Percentiles rank a stretch among this genome's conserved stretches.
phyloP scores from a whole-genome alignment of 768 basidiomycete genomes.

The Russula sp. region DNA sequence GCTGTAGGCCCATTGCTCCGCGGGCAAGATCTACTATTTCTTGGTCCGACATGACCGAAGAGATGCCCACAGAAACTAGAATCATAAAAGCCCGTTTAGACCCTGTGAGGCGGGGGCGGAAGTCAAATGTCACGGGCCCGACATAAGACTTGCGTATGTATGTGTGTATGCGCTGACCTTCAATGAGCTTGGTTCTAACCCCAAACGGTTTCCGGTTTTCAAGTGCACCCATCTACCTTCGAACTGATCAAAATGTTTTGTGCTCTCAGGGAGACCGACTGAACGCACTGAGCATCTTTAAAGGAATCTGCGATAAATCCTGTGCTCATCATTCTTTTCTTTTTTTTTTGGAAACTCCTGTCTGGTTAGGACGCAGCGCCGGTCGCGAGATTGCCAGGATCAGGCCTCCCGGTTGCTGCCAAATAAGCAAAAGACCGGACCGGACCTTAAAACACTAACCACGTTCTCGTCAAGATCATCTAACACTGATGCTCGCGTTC shows the following conservation, averaged over 20 bases:
- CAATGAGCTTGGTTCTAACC: slow-evolving; percentile 65
- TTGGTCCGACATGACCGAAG: slow-evolving; percentile 85
- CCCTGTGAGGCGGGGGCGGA: slow-evolving; percentile 39
- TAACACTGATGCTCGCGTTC: too few relatives aligned
- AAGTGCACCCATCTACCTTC: slow-evolving; percentile 90
- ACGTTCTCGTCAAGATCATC: too few relatives aligned
- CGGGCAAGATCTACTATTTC: slow-evolving; percentile 91
- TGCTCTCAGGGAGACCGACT: not conserved
- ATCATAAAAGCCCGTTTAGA: slow-evolving; percentile 81
- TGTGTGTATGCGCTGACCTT: slow-evolving; percentile 44
- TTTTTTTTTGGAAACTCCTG: too few relatives aligned
- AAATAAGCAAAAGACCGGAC: too few relatives aligned
- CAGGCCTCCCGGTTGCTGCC: too few relatives aligned
- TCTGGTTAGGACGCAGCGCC: too few relatives aligned
- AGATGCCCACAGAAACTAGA: slow-evolving; percentile 90
- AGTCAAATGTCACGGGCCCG: not conserved
- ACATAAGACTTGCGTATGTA: not conserved
- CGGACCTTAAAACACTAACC: too few relatives aligned
- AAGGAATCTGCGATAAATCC: slow-evolving; percentile 90
- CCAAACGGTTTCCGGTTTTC: slow-evolving; percentile 90
- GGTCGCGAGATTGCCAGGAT: too few relatives aligned
- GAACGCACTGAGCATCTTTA: slow-evolving; percentile 76
- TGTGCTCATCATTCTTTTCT: slow-evolving; percentile 88
- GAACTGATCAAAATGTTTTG: not conserved
- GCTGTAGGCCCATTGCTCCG: slow-evolving; percentile 59